A percentile compares a stretch with the other conserved stretches of the same genome.
Evolutionary conservation across 176 grass and related monocot species (phyloP).

Genomic region (Hsuehochloa calcarea): DNA sequence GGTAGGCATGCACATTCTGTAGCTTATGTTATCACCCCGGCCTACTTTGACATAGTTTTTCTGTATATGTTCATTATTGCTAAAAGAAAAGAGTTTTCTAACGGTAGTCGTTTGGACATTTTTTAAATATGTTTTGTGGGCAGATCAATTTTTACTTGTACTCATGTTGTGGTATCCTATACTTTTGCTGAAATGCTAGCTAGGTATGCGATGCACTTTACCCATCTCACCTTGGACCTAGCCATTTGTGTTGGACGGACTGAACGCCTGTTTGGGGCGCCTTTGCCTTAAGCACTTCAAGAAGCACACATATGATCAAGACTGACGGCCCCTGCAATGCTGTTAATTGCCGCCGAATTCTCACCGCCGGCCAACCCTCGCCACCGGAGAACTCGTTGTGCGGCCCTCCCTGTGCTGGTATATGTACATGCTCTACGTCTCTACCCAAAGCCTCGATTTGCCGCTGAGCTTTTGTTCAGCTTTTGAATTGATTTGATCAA

Average conservation of each 20-base stretch:
- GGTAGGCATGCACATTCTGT: slow-evolving; percentile 16
- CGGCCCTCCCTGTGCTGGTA: too few relatives aligned
- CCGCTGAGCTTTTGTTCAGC: not conserved
- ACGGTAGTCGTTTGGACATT: not conserved
- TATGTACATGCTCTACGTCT: too few relatives aligned
- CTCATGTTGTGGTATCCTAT: not conserved
- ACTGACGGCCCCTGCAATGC: too few relatives aligned
- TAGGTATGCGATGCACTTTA: too few relatives aligned
- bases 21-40: slow-evolving; percentile 28
- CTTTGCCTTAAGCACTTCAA: not conserved
- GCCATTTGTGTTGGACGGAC: not conserved
- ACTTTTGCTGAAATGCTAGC: too few relatives aligned
- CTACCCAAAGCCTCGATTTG: too few relatives aligned
- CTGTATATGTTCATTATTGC: not conserved
- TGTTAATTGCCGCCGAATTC: too few relatives aligned
- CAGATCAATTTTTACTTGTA: not conserved
- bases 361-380: too few relatives aligned
- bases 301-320: not conserved
- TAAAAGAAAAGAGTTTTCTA: not conserved
- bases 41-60: not conserved
- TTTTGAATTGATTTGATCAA: not conserved
- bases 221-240: not conserved
- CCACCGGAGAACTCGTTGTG: too few relatives aligned
- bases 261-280: not conserved
- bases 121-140: not conserved